A percentile compares a stretch with the other conserved stretches of the same genome.
These are phyloP conservation scores for Penicillium olsonii DNA, from an alignment of 2,329 filamentous ascomycete species.

Conservation along the genomic window DNA sequence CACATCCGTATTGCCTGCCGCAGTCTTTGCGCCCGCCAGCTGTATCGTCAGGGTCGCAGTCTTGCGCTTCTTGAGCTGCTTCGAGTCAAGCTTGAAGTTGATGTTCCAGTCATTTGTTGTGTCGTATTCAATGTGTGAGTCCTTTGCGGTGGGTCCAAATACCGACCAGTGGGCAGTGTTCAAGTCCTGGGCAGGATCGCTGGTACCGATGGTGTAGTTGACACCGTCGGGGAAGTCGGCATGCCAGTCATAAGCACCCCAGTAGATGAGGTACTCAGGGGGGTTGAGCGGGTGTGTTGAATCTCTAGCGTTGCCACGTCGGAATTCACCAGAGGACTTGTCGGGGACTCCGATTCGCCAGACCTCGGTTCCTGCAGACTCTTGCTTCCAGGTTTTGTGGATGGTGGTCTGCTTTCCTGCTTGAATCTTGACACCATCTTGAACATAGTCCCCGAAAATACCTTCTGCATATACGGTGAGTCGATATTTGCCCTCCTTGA, in stretches of 20 bases:
- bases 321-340: conserved; percentile 62
- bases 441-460: conserved; percentile 61
- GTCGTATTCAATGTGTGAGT: conserved; percentile 44
- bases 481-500: conserved; percentile 62
- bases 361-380: conserved; percentile 59
- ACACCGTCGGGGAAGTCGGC: conserved; percentile 62
- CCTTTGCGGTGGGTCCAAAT: conserved; percentile 50
- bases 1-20: conserved; percentile 62
- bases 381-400: conserved; percentile 53
- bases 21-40: conserved; percentile 63
- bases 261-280: conserved; percentile 64
- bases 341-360: conserved; percentile 66
- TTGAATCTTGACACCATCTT: conserved; percentile 53
- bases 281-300: conserved; percentile 53
- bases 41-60: conserved; percentile 64
- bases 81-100: conserved; percentile 50
- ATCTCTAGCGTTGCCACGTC: conserved; percentile 57
- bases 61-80: conserved; percentile 45
- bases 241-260: conserved; percentile 61
- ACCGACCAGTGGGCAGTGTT: conserved; percentile 69
- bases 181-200: conserved; percentile 52
- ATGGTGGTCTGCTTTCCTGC: conserved; percentile 43
- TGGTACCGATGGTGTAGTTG: conserved; percentile 58
- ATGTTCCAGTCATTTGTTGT: conserved; percentile 61
- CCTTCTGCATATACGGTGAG: conserved; percentile 64